These are phyloP conservation scores for Pyrenula massariospora DNA, from an alignment of 495 filamentous ascomycete genomes.

Conservation along the genomic window DNA sequence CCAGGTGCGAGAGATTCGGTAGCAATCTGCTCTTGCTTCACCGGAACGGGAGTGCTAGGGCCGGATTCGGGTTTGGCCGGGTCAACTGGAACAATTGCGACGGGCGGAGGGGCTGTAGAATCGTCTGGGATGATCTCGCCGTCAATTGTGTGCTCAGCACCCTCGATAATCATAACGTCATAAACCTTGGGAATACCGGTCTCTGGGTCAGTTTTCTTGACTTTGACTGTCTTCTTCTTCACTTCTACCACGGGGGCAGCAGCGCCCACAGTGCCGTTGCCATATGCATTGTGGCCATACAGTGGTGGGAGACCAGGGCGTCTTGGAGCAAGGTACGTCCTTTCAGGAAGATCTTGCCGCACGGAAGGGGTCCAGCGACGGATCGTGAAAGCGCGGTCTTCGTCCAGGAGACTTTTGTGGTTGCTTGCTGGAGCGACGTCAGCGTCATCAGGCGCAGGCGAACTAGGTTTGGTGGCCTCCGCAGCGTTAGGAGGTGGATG, in stretches of 20 bases:
- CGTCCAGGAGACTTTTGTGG: slow-evolving; percentile 8
- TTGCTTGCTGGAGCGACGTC: slow-evolving; percentile 25
- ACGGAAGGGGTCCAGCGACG: slow-evolving; percentile 72
- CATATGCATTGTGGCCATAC: slow-evolving; percentile 25
- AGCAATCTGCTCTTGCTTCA: slow-evolving; percentile 15
- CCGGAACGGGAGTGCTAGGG: slow-evolving; percentile 23
- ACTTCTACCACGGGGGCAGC: slow-evolving; percentile 11
- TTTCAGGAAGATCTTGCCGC: slow-evolving; percentile 31
- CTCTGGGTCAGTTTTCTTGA: slow-evolving; percentile 61
- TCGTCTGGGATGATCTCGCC: slow-evolving; percentile 63
- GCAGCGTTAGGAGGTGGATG: slow-evolving; percentile 20
- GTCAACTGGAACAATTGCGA: slow-evolving; percentile 26
- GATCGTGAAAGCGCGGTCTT: slow-evolving; percentile 51
- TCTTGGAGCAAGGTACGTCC: slow-evolving; percentile 79
- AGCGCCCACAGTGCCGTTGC: slow-evolving; percentile 27
- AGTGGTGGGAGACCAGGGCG: slow-evolving; percentile 58
- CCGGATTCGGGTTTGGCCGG: slow-evolving; percentile 14
- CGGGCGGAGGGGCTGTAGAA: slow-evolving; percentile 18
- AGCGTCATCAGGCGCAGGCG: slow-evolving; percentile 39
- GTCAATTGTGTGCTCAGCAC: slow-evolving; percentile 55
- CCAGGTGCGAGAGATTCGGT: slow-evolving; percentile 41
- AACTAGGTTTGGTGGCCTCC: neutral
- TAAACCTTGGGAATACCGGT: slow-evolving; percentile 66
- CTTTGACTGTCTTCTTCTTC: slow-evolving; percentile 59
- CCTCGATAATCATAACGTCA: slow-evolving; percentile 69